Percentiles rank a stretch among this genome's conserved stretches.
phyloP scores from a whole-genome alignment of 2,329 filamentous ascomycete genomes.

The Exophiala xenobiotica region DNA sequence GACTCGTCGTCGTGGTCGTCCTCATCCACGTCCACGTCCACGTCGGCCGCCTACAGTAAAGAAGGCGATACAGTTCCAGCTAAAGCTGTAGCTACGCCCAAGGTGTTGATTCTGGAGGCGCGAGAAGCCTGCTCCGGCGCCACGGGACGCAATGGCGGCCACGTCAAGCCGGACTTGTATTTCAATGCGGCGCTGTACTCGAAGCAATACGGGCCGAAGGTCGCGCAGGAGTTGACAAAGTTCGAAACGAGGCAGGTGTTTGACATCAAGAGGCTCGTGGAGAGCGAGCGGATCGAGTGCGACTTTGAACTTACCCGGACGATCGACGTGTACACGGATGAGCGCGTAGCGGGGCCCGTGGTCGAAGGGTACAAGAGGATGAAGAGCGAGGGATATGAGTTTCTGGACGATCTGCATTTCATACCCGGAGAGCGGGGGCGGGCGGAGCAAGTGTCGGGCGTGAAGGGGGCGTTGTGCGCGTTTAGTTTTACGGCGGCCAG shows the following conservation, averaged over 20 bases:
- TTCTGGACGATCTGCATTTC: slow-evolving; percentile 33
- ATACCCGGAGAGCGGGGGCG: slow-evolving; percentile 22
- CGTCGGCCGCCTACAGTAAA: no score
- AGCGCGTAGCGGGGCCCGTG: slow-evolving; percentile 34
- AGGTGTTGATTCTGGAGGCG: slow-evolving; percentile 36
- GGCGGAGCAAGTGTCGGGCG: slow-evolving; percentile 34
- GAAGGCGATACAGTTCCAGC: no score
- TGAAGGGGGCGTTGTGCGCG: slow-evolving; percentile 39
- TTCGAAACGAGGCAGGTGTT: slow-evolving; percentile 44
- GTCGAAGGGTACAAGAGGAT: slow-evolving; percentile 35
- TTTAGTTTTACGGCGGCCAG: slow-evolving; percentile 37
- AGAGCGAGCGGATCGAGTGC: slow-evolving; percentile 44
- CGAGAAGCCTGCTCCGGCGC: slow-evolving; percentile 45
- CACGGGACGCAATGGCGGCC: slow-evolving; percentile 48
- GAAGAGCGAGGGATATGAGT: slow-evolving; percentile 30
- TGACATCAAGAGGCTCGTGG: slow-evolving; percentile 41
- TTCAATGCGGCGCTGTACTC: slow-evolving; percentile 37
- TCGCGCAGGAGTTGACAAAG: slow-evolving; percentile 39
- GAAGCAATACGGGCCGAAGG: slow-evolving; percentile 37
- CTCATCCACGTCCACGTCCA: no score
- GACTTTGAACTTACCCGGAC: slow-evolving; percentile 42
- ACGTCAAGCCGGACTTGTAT: slow-evolving; percentile 46
- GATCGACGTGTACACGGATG: slow-evolving; percentile 41
- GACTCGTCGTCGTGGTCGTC: slow-evolving; percentile 34
- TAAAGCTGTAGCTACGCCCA: background rate